phyloP scores from a whole-genome alignment of 768 basidiomycete genomes.

The Naganishia randhawae region DNA sequence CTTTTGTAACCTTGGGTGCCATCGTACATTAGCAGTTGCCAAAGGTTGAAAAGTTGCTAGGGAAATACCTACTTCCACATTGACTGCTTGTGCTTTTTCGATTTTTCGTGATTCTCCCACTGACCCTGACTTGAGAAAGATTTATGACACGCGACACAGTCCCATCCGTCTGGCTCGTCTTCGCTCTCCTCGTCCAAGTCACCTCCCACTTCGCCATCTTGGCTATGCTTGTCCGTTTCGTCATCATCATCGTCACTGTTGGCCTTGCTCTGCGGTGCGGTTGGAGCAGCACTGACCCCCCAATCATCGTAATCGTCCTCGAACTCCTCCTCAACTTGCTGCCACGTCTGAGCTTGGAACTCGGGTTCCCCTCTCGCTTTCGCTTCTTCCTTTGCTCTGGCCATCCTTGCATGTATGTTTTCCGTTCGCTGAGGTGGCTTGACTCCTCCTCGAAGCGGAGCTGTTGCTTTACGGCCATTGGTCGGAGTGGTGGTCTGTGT shows the following conservation, averaged over 20 bases:
- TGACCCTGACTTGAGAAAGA: slow-evolving; percentile 84
- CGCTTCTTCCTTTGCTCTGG: slow-evolving; percentile 47
- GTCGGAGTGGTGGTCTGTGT: slow-evolving; percentile 22
- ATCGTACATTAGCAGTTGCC: background rate
- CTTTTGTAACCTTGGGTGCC: slow-evolving; percentile 56
- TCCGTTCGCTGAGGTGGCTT: slow-evolving; percentile 56
- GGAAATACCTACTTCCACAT: slow-evolving; percentile 59
- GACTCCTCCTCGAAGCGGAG: slow-evolving; percentile 31
- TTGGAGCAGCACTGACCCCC: slow-evolving; percentile 70
- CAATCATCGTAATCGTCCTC: slow-evolving; percentile 57
- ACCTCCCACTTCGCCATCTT: slow-evolving; percentile 30
- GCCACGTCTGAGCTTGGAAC: slow-evolving; percentile 88
- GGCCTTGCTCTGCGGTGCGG: slow-evolving; percentile 57
- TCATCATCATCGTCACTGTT: slow-evolving; percentile 35
- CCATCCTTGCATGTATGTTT: slow-evolving; percentile 43
- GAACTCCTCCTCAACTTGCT: slow-evolving; percentile 57
- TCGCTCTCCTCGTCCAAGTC: slow-evolving; percentile 36
- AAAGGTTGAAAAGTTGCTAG: background rate
- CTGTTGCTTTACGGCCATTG: slow-evolving; percentile 29
- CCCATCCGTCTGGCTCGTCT: slow-evolving; percentile 41
- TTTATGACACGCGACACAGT: slow-evolving; percentile 87
- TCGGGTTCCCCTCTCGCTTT: slow-evolving; percentile 47
- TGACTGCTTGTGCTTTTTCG: slow-evolving; percentile 86
- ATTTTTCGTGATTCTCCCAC: slow-evolving; percentile 94
- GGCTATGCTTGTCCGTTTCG: background rate